Conservation (phyloP, 1,284 basidiomycete species). For the Sanghuangporus baumii region DNA sequence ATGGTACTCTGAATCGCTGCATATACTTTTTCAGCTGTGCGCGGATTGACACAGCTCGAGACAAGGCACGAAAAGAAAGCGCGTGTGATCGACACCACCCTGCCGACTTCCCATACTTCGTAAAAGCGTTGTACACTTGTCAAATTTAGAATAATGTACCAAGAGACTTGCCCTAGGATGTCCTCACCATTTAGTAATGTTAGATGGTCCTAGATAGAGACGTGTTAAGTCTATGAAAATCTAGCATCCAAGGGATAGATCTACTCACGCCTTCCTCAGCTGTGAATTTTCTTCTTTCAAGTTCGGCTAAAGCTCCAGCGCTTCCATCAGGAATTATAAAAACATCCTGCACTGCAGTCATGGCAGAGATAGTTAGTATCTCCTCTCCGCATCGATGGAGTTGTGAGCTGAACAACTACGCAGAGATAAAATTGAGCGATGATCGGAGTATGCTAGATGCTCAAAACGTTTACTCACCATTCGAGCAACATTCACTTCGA, state of each 20-base stretch:
- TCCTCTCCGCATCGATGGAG: slow-evolving; percentile 87
- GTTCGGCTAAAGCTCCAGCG: slow-evolving; percentile 78
- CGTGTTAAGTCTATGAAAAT: not conserved
- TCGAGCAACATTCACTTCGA: slow-evolving; percentile 69
- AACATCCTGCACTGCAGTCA: slow-evolving; percentile 88
- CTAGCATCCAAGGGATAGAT: not conserved
- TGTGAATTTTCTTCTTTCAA: slow-evolving; percentile 91
- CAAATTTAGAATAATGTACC: slow-evolving; percentile 11
- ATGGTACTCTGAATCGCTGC: slow-evolving; percentile 74
- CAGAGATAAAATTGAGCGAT: not conserved
- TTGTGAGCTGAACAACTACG: slow-evolving; percentile 78
- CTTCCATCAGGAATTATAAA: slow-evolving; percentile 84
- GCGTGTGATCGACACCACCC: slow-evolving; percentile 93
- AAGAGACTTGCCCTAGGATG: slow-evolving; percentile 7
- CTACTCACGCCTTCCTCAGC: slow-evolving; percentile 87
- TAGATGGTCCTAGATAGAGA: slow-evolving; percentile 69
- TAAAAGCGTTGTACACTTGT: slow-evolving; percentile 88
- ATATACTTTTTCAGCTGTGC: slow-evolving; percentile 91
- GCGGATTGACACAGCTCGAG: slow-evolving; percentile 87
- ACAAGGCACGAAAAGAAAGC: slow-evolving; percentile 88
- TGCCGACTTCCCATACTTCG: slow-evolving; percentile 73
- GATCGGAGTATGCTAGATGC: slow-evolving; percentile 29
- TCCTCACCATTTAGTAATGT: slow-evolving; percentile 81
- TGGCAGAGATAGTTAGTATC: slow-evolving; percentile 91
- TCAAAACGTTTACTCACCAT: slow-evolving; percentile 48